These are phyloP conservation scores for Arabidopsis thaliana DNA, from an alignment of 345 rosid genomes.

Conservation along the genomic window DNA sequence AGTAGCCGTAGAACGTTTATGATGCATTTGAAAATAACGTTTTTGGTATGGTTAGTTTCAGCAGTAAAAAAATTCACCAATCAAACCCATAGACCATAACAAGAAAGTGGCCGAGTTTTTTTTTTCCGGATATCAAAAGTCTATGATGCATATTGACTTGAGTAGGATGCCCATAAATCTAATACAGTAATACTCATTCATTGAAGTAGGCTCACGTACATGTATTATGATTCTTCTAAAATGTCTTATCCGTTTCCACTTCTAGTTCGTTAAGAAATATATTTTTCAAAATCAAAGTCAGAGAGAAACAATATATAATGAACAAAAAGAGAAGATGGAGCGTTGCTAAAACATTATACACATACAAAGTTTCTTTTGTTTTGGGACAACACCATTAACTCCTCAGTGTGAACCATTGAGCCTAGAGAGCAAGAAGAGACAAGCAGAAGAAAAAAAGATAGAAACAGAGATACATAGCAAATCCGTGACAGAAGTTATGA, in stretches of 20 bases:
- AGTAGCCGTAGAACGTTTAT: too few species aligned
- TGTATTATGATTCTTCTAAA: not conserved
- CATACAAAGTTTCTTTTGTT: constrained; percentile 25
- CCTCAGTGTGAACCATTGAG: constrained; percentile 54
- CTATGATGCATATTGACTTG: too few species aligned
- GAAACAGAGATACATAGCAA: constrained; percentile 85
- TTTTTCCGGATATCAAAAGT: too few species aligned
- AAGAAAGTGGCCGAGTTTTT: too few species aligned
- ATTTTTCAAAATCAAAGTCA: not conserved
- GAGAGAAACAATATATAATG: not conserved
- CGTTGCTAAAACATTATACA: constrained; percentile 17
- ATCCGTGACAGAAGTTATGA: constrained; percentile 65
- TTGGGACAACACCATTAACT: constrained; percentile 12
- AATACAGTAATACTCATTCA: too few species aligned
- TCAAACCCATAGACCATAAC: too few species aligned
- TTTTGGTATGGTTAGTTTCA: too few species aligned
- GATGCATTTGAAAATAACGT: too few species aligned
- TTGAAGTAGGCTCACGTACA: not conserved
- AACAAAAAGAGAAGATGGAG: constrained; percentile 3
- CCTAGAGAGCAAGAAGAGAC: constrained; percentile 83
- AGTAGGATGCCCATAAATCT: too few species aligned
- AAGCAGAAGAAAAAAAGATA: constrained; percentile 74
- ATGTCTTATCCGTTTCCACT: not conserved
- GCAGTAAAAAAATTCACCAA: too few species aligned
- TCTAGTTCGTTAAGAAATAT: not conserved